Percentiles rank a stretch among this genome's conserved stretches.
phyloP scores from a whole-genome alignment of 768 basidiomycete genomes.

The Leucocoprinus leucothites region DNA sequence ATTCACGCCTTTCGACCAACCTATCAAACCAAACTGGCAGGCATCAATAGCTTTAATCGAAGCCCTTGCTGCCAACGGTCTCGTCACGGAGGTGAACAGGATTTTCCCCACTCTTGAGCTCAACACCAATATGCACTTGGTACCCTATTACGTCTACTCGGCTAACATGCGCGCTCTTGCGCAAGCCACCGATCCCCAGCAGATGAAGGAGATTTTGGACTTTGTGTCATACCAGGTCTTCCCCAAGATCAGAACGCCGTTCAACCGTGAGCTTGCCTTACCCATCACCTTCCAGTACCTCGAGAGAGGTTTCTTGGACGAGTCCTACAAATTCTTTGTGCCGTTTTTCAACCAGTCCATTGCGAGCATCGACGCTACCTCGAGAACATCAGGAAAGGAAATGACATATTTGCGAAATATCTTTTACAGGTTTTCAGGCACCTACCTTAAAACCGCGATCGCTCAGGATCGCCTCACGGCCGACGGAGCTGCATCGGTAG shows the following conservation, averaged over 20 bases:
- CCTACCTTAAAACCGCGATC: background rate
- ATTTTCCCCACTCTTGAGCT: constrained; percentile 30
- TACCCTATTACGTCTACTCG: constrained; percentile 42
- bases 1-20: constrained; percentile 33
- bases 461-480: background rate
- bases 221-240: constrained; percentile 20
- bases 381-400: no score
- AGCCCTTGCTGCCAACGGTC: constrained; percentile 33
- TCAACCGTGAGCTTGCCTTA: background rate
- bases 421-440: background rate
- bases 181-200: constrained; percentile 14
- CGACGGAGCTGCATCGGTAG: background rate
- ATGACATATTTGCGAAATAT: background rate
- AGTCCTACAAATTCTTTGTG: background rate
- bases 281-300: background rate
- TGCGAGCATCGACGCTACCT: background rate
- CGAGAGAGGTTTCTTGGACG: background rate
- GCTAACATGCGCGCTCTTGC: constrained; percentile 29
- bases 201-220: constrained; percentile 18
- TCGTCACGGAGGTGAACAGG: constrained; percentile 46
- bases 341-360: background rate
- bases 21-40: constrained; percentile 43
- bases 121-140: constrained; percentile 28
- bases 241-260: background rate
- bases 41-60: constrained; percentile 59